Conservation (phyloP, 139 green algal genomes). For the Penium margaritaceum region DNA sequence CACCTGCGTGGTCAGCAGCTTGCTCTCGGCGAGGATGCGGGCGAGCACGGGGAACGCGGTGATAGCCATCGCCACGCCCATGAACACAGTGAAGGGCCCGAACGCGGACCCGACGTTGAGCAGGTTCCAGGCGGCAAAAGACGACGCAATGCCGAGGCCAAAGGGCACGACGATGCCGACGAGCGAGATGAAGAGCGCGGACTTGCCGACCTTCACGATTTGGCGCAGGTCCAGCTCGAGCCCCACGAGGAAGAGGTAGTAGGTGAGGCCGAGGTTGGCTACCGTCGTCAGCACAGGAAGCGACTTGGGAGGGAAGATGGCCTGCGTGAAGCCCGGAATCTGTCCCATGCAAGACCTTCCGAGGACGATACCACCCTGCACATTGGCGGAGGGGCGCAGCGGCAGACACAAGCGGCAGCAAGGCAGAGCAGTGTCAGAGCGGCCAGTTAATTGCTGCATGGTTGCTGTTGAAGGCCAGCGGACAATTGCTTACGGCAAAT, state of each 20-base stretch:
- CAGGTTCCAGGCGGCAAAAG: conserved; percentile 34
- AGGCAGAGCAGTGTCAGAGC: too few species aligned
- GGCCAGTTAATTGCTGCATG: too few species aligned
- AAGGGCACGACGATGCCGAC: conserved; percentile 49
- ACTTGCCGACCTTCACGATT: conserved; percentile 27
- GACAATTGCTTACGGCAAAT: too few species aligned
- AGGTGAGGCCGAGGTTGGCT: conserved; percentile 50
- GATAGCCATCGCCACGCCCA: conserved; percentile 50
- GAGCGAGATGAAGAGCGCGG: conserved; percentile 37
- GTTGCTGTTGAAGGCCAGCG: too few species aligned
- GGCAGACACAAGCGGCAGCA: too few species aligned
- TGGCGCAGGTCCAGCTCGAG: conserved; percentile 47
- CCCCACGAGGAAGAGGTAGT: conserved; percentile 53
- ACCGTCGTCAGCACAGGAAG: conserved; percentile 34
- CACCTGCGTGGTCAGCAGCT: conserved; percentile 40
- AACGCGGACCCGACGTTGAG: conserved; percentile 26
- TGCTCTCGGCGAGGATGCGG: conserved; percentile 41
- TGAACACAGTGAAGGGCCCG: conserved; percentile 47
- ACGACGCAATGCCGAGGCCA: conserved; percentile 36
- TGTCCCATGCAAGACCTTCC: conserved; percentile 32
- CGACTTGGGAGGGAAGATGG: conserved; percentile 22
- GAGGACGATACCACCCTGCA: conserved; percentile 39
- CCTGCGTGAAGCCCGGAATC: conserved; percentile 30
- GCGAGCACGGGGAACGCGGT: conserved; percentile 51
- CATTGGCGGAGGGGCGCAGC: too few species aligned